phyloP scores from a whole-genome alignment of 805 yeast genomes.

The Nadsonia fulvescens region DNA sequence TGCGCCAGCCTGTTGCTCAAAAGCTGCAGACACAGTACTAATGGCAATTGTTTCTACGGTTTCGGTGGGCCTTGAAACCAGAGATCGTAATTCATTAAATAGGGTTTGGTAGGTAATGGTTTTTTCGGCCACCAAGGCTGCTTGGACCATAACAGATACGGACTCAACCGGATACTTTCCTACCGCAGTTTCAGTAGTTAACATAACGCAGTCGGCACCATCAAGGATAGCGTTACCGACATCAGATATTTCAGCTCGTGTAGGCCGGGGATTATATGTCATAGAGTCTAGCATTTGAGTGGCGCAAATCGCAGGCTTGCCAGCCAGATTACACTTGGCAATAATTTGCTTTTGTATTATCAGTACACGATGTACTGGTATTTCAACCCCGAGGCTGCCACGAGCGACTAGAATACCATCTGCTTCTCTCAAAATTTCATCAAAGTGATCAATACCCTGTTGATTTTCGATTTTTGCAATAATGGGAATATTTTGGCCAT shows the following conservation, averaged over 20 bases:
- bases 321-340: conserved; percentile 98
- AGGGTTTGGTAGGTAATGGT: conserved; percentile 73
- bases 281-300: conserved; percentile 99
- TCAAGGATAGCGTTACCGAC: conserved; percentile 98
- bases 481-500: conserved; percentile 90
- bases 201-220: conserved; percentile 99
- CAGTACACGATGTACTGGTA: conserved; percentile 96
- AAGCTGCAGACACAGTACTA: conserved; percentile 90
- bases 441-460: conserved; percentile 99
- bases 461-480: conserved; percentile 97
- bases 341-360: conserved; percentile 97
- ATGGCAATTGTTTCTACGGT: conserved; percentile 94
- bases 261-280: conserved; percentile 99
- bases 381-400: conserved; percentile 99
- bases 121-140: conserved; percentile 89
- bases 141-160: conserved; percentile 97
- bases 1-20: conserved; percentile 93
- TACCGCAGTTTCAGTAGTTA: conserved; percentile 98
- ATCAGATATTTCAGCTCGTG: conserved; percentile 98
- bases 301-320: conserved; percentile 98
- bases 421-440: conserved; percentile 81
- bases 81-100: conserved; percentile 74
- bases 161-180: conserved; percentile 98
- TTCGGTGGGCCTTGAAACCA: conserved; percentile 74
- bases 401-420: conserved; percentile 99